Percentiles rank a stretch among this genome's conserved stretches.
phyloP scores from a whole-genome alignment of 371 early-diverging fungal genomes.

The Lichtheimia ramosa region DNA sequence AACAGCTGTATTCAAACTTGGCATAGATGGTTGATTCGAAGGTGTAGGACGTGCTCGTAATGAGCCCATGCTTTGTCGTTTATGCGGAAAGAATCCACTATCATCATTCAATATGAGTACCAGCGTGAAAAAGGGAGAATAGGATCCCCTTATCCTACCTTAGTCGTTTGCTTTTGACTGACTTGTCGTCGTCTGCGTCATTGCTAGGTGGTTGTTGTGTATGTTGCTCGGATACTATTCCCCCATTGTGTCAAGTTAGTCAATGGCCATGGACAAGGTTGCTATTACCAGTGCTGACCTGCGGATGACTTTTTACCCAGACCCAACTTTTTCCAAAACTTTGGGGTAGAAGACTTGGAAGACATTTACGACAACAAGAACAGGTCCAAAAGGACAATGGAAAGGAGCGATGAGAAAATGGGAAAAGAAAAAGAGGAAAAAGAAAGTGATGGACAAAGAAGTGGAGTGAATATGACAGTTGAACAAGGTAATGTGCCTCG shows the following conservation, averaged over 20 bases:
- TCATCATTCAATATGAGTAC: too few relatives aligned
- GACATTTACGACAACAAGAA: conserved; percentile 7
- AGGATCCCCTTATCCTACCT: conserved; percentile 13
- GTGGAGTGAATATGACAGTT: too few relatives aligned
- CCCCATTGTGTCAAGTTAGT: too few relatives aligned
- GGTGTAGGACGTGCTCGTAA: conserved; percentile 8
- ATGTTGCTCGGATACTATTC: too few relatives aligned
- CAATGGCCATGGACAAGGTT: too few relatives aligned
- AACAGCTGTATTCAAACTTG: not conserved
- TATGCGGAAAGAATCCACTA: conserved; percentile 17
- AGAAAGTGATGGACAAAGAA: conserved; percentile 39
- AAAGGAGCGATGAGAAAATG: conserved; percentile 5
- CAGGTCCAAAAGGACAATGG: conserved; percentile 4
- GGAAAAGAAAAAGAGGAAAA: not conserved
- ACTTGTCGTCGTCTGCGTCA: conserved; percentile 18
- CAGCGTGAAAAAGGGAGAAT: not conserved
- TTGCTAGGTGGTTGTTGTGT: conserved; percentile 3
- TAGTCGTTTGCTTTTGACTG: conserved; percentile 18
- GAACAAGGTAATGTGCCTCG: too few relatives aligned
- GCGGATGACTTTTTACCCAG: conserved; percentile 26
- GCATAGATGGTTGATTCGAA: not conserved
- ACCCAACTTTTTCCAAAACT: conserved; percentile 46
- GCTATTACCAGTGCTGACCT: not conserved
- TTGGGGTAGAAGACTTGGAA: conserved; percentile 23
- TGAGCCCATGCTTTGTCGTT: conserved; percentile 15